Conservation (phyloP, 2,329 filamentous ascomycete genomes). For the Alternaria dauci region DNA sequence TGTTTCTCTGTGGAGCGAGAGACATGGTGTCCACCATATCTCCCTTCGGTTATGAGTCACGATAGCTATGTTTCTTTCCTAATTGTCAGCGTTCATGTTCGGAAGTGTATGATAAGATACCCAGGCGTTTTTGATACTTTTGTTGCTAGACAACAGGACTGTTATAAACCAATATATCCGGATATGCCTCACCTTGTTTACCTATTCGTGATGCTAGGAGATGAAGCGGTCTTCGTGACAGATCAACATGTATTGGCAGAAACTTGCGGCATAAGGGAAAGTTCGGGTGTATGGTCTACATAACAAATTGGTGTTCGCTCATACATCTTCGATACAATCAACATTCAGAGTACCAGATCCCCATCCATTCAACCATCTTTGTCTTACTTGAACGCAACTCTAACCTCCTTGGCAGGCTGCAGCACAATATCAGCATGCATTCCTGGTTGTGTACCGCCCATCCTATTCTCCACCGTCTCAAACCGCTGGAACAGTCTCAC, state of each 20-base stretch:
- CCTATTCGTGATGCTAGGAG: background rate
- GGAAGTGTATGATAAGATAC: conserved; percentile 20
- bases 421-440: conserved; percentile 59
- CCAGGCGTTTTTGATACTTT: conserved; percentile 6
- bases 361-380: background rate
- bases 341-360: background rate
- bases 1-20: background rate
- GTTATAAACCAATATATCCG: background rate
- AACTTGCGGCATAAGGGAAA: background rate
- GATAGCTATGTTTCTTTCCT: background rate
- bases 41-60: background rate
- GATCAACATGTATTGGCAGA: background rate
- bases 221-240: background rate
- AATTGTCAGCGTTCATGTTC: background rate
- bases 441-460: conserved; percentile 47
- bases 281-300: background rate
- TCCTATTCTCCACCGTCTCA: conserved; percentile 52
- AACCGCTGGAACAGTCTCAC: conserved; percentile 58
- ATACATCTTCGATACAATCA: background rate
- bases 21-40: background rate
- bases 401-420: conserved; percentile 54
- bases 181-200: background rate
- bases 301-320: background rate
- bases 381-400: conserved; percentile 46
- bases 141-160: background rate